Evolutionary conservation across 495 filamentous ascomycete species (phyloP), one percentile per base, ranked within the genome.

Genomic region (Trichoderma reesei): DNA sequence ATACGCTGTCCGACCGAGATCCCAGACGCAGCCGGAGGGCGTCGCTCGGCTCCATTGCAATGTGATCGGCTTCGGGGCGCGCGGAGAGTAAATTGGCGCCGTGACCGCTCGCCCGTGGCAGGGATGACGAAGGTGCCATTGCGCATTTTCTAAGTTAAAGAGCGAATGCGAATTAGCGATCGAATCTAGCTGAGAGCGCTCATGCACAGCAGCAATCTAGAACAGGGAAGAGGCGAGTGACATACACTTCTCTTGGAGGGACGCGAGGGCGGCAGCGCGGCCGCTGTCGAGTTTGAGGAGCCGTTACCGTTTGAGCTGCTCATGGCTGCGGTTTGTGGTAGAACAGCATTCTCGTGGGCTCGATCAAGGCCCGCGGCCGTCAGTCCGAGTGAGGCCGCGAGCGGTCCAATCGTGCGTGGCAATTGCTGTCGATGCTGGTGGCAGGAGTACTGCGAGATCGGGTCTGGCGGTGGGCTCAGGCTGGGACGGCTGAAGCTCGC

Each of bases 121-220:
- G 85, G 84, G 31, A 85, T 72, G 65, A 87, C 81, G 70, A 84
- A 82, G 38, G 83, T 86, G 62, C 83, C 84, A 74, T 84, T 81
- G 41, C 83, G 79, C 38, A 86, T 77, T 74, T 85, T 80, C 79
- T 82, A 71, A 70, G 13, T 59, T 7, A 4, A 26, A 36, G 38
- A 8, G 2, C 37, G 16, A 48, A 11, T 11, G 16, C 26, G 36
- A n/a, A 37, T 48, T 34, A 61, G 41, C 64, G n/a, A 46, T 10
- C 6, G 38, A 31, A 14, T 46, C 38, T 51, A 33, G 9, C 34
- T 38, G 31, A 39, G 8, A 20, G 60, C 41, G 3, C 42, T 34
- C 60, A 33, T 16, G 16, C 37, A 60, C 8, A 38, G 9, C 13
- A 63, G 9, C 13, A 63, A 18, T 31, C 38, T 31, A 36, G n/a